Percentiles rank a stretch among this genome's conserved stretches.
Evolutionary conservation across 805 yeast species (phyloP).

Genomic region (Jamesozyma lodderae): DNA sequence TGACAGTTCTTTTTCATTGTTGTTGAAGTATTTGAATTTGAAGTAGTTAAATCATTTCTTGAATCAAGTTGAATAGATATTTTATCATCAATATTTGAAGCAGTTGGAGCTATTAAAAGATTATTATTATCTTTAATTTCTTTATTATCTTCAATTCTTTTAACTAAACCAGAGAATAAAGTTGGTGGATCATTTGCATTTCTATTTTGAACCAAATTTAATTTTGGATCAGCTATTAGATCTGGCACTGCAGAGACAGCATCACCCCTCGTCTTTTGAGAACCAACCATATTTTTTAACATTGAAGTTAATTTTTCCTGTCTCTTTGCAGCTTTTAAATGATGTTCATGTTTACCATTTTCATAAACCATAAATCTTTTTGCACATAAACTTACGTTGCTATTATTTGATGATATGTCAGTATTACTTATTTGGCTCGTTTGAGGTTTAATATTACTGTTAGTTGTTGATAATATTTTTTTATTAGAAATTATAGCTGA

Average conservation of each 20-base stretch:
- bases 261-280: constrained; percentile 58
- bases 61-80: not conserved
- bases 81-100: constrained; percentile 20
- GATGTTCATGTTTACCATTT: constrained; percentile 75
- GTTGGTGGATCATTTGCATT: constrained; percentile 46
- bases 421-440: not conserved
- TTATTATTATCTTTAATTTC: constrained; percentile 21
- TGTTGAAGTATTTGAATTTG: not conserved
- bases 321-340: constrained; percentile 62
- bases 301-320: constrained; percentile 68
- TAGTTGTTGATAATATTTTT: no score
- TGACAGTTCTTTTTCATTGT: constrained; percentile 28
- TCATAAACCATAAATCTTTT: constrained; percentile 46
- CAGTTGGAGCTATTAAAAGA: constrained; percentile 6
- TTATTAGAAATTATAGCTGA: no score
- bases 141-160: constrained; percentile 35
- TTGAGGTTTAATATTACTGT: not conserved
- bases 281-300: constrained; percentile 70
- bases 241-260: constrained; percentile 71
- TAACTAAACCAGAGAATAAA: constrained; percentile 55
- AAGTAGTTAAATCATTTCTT: not conserved
- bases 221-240: constrained; percentile 34
- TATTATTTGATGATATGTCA: not conserved
- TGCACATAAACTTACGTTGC: not conserved
- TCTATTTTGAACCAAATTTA: not conserved